Evolutionary conservation across 495 filamentous ascomycete species (phyloP), one percentile per base, ranked within the genome.

Genomic region (Schizothecium vesticola): DNA sequence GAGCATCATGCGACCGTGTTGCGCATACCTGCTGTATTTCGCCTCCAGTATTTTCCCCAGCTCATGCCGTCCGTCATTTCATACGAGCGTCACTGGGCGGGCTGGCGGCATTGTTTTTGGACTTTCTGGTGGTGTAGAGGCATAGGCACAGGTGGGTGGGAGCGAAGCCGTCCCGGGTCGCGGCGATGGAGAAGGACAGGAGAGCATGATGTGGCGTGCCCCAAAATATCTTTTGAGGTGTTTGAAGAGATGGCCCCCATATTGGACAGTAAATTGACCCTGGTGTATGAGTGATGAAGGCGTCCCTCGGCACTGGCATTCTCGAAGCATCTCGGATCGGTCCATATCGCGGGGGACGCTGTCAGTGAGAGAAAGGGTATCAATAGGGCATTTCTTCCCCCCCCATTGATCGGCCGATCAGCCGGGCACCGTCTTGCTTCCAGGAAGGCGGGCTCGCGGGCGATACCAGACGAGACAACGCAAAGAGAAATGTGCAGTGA

Each of bases 391-490:
- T 51, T 51, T 43, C 33, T 43, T n/a, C n/a, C 43, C n/a, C 43
- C 43, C 43, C 43, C 43, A n/a, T n/a, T 51, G 63, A 65, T 65
- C 63, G 36, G 63, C 25, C 63, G 63, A 65, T 65, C 63, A 65
- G 55, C 63, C 63, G 51, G 24, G 19, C 43, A 9, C 43, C 43
- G 19, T 57, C 29, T 58, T 56, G 24, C 13, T 22, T 51, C 43
- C 19, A 12, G 19, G 7, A 55, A 43, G 26, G 25, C 59, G 26
- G 28, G 25, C 58, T 23, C 11, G 31, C 29, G 24, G 13, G 56
- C 63, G 16, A 65, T 55, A 65, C 56, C 63, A 33, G 63, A 65
- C 63, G 63, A 65, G 22, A 23, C 24, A 7, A 11, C 12, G 25
- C 25, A 51, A 24, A 51, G 12, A 58, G 22, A 31, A 56, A 65